These are phyloP conservation scores for Mortierella sp. DNA, from an alignment of 371 early-diverging fungal genomes.

Conservation along the genomic window DNA sequence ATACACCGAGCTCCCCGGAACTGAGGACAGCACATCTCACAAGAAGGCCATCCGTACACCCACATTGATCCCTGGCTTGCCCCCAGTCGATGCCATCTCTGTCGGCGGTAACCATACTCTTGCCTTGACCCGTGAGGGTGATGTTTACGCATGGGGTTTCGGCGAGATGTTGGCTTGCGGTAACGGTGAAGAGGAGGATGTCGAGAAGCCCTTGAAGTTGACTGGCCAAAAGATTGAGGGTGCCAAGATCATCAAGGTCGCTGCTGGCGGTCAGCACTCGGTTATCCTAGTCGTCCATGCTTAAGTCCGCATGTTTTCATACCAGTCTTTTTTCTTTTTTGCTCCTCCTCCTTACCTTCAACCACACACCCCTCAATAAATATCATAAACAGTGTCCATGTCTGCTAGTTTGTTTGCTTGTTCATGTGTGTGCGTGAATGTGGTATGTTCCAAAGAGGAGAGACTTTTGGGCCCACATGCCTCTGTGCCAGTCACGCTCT, in stretches of 20 bases:
- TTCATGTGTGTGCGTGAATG: not conserved
- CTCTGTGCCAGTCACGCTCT: not conserved
- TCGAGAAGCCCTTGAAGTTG: conserved; percentile 36
- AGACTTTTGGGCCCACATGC: not conserved
- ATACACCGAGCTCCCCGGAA: conserved; percentile 58
- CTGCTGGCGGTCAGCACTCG: conserved; percentile 86
- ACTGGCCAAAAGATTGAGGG: conserved; percentile 53
- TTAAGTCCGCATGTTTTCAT: not conserved
- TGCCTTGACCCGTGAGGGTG: conserved; percentile 77
- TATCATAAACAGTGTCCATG: not conserved
- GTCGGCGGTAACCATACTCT: conserved; percentile 93
- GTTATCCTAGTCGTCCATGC: conserved; percentile 64
- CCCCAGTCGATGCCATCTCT: conserved; percentile 71
- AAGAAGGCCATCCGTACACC: conserved; percentile 75
- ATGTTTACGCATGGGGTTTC: conserved; percentile 94
- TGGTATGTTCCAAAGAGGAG: not conserved
- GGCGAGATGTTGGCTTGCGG: conserved; percentile 84
- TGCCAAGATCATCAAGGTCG: conserved; percentile 65
- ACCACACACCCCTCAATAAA: not conserved
- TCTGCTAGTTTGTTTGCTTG: not conserved
- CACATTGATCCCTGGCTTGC: conserved; percentile 64
- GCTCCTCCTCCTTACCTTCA: not conserved
- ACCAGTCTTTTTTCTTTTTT: not conserved
- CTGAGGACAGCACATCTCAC: conserved; percentile 54
- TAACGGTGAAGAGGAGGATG: conserved; percentile 82